phyloP scores from a whole-genome alignment of 495 filamentous ascomycete species.

The Viridothelium virens region DNA sequence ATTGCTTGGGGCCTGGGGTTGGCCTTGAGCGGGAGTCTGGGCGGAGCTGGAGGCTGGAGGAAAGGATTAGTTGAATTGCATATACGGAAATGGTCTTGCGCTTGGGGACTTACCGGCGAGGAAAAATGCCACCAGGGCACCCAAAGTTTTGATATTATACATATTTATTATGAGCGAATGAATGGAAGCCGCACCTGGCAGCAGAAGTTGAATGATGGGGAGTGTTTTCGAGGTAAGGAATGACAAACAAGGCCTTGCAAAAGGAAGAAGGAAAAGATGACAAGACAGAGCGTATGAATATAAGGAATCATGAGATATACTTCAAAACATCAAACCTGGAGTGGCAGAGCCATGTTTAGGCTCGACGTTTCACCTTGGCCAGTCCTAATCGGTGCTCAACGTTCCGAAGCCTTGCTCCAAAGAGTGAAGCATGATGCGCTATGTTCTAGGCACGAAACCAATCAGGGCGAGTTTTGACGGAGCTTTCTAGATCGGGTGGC shows the following conservation, averaged over 20 bases:
- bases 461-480: background rate
- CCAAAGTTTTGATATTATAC: conserved; percentile 2
- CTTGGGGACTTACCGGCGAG: background rate
- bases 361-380: background rate
- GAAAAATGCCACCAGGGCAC: background rate
- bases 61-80: background rate
- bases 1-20: background rate
- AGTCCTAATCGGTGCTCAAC: background rate
- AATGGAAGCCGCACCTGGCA: conserved; percentile 8
- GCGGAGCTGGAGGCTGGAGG: background rate
- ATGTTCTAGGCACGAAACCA: conserved; percentile 3
- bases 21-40: background rate
- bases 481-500: background rate
- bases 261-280: background rate
- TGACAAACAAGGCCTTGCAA: background rate
- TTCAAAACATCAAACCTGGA: background rate
- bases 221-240: background rate
- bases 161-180: background rate
- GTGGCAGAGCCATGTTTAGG: background rate
- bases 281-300: background rate
- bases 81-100: no score
- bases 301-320: background rate
- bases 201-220: background rate
- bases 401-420: background rate
- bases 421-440: conserved; percentile 1